A percentile compares a stretch with the other conserved stretches of the same genome.
phyloP scores from a whole-genome alignment of 768 basidiomycete genomes.

The Exidia glandulosa region DNA sequence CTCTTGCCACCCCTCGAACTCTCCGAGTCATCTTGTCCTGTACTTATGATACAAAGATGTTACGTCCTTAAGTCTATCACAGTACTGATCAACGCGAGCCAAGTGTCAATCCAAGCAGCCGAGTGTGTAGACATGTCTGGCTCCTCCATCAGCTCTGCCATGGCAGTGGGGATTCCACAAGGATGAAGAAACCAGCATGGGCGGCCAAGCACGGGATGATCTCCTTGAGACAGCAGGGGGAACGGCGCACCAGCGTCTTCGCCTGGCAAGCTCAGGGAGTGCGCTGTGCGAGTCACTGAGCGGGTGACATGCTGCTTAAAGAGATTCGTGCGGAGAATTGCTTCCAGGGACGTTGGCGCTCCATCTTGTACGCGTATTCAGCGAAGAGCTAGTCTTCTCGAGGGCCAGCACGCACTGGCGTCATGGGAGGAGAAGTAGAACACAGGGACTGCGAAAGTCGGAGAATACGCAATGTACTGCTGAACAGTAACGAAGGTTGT shows the following conservation, averaged over 20 bases:
- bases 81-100: constrained; percentile 73
- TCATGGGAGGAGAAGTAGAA: constrained; percentile 72
- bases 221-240: constrained; percentile 75
- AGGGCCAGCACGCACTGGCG: constrained; percentile 41
- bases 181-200: constrained; percentile 85
- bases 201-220: constrained; percentile 66
- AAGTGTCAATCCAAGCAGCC: constrained; percentile 37
- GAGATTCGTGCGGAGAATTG: constrained; percentile 46
- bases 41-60: no score
- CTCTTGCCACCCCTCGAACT: no score
- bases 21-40: no score
- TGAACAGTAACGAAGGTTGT: constrained; percentile 22
- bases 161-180: constrained; percentile 57
- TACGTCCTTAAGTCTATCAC: no score
- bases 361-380: constrained; percentile 39
- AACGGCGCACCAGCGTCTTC: constrained; percentile 32
- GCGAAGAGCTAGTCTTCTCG: constrained; percentile 1
- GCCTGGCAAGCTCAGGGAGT: constrained; percentile 30
- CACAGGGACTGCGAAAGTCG: constrained; percentile 70
- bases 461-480: constrained; percentile 67
- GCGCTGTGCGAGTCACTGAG: constrained; percentile 42
- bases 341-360: constrained; percentile 42
- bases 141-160: constrained; percentile 58
- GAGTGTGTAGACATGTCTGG: not conserved
- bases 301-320: constrained; percentile 35